Evolutionary conservation across 345 rosid species (phyloP), one percentile per base, ranked within the genome.

Genomic region (Dipteronia sinensis): DNA sequence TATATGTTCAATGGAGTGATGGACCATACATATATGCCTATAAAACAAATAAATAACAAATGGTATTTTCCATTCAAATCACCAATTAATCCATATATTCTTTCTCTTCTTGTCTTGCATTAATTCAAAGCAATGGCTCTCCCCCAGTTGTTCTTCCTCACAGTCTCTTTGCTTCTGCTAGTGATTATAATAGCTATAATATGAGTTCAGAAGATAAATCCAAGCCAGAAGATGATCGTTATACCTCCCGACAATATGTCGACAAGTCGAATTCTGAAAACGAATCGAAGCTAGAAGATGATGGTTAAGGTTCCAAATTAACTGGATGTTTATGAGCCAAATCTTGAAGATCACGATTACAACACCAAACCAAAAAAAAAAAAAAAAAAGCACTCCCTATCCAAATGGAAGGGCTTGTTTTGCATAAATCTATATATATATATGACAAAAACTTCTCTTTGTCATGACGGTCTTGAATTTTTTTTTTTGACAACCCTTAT

Each of bases 321-420:
- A 4, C 6, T 58, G 8, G 46, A 42, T 7, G 46, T 0, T 42
- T 34, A 4, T 0, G 4, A 34, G 38, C 38, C 38, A 34, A 34
- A 34, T 34, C 10, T 1, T 2, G 74, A 53, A 42, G 53, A 53
- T 17, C 3, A 53, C 4, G 67, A 65, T 7, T 75, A 74, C 8
- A 65, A 23, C 17, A 42, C 46, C 46, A 7, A 51, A 11, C 53
- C 73, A 10, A 70, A 70, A 4, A 34, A 34, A 31, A 31, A 31
- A 31, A 4, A 4, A 0, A 65, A 9, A 8, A 74, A 19, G 62
- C 61, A 38, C 75, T 83, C 12, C 69, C 83, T 20, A 71, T 83
- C 0, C 82, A 69, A 2, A 65, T 86, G 47, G 75, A 83, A 82
- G 89, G 88, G 27, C 63, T 83, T 42, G 79, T 83, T 73, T 75